phyloP scores from a whole-genome alignment of 2,329 filamentous ascomycete genomes.

The Ilyonectria mors-panacis region DNA sequence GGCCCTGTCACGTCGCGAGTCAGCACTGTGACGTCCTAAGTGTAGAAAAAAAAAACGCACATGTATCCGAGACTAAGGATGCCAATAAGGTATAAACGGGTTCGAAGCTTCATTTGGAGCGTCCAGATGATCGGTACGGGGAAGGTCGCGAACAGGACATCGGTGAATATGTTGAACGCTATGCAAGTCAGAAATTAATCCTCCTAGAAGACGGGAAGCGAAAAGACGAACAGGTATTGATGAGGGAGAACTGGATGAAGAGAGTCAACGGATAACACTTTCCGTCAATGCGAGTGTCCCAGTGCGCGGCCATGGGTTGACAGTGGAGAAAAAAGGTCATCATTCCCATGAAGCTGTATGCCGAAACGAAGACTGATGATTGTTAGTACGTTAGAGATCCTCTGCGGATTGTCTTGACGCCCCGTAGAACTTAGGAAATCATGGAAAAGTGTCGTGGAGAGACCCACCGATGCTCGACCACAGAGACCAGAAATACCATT shows the following conservation, averaged over 20 bases:
- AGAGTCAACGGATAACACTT: slow-evolving; percentile 26
- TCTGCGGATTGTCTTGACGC: no score
- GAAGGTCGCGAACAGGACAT: slow-evolving; percentile 59
- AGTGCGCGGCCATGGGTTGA: slow-evolving; percentile 30
- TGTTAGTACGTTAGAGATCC: neutral
- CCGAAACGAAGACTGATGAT: slow-evolving; percentile 23
- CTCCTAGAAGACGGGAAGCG: neutral
- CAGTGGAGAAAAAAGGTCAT: slow-evolving; percentile 35
- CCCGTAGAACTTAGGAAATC: no score
- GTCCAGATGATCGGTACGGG: slow-evolving; percentile 60
- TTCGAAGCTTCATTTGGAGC: slow-evolving; percentile 57
- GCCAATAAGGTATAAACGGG: slow-evolving; percentile 56
- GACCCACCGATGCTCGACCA: slow-evolving; percentile 29
- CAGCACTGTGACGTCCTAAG: neutral
- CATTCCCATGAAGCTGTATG: slow-evolving; percentile 33
- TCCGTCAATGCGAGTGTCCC: slow-evolving; percentile 25
- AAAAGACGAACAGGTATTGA: slow-evolving; percentile 26
- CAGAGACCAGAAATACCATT: slow-evolving; percentile 30
- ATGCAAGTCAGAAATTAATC: neutral
- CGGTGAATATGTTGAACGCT: slow-evolving; percentile 60
- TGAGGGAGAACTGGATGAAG: slow-evolving; percentile 28
- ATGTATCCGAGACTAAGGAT: slow-evolving; percentile 61
- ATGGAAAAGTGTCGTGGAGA: neutral
- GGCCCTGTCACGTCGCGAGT: slow-evolving; percentile 45
- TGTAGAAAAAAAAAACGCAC: slow-evolving; percentile 41